Evolutionary conservation across 805 yeast genomes (phyloP).

Genomic region (Dipodascopsis tothii): DNA sequence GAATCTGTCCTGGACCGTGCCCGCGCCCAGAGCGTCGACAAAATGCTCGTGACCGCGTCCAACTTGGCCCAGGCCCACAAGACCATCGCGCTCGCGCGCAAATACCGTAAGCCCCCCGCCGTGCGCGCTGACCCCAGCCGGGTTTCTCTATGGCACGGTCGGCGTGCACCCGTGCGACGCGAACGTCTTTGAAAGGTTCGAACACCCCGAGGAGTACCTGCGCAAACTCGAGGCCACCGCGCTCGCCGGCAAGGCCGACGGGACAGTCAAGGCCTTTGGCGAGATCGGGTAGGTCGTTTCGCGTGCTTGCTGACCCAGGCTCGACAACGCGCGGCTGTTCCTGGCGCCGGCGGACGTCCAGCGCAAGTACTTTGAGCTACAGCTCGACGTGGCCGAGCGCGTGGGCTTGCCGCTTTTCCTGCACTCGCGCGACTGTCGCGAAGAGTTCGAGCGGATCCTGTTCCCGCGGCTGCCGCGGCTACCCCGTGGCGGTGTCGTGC

Average conservation of each 20-base stretch:
- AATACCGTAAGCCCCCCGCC: slow-evolving; percentile 29
- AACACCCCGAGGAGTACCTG: slow-evolving; percentile 39
- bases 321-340: slow-evolving; percentile 85
- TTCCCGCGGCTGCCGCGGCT: slow-evolving; percentile 50
- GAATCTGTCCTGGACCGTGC: slow-evolving; percentile 62
- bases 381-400: slow-evolving; percentile 54
- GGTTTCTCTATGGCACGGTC: slow-evolving; percentile 53
- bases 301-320: slow-evolving; percentile 14
- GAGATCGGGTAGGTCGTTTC: slow-evolving; percentile 59
- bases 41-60: slow-evolving; percentile 78
- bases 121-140: no score
- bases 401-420: slow-evolving; percentile 69
- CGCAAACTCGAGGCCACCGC: slow-evolving; percentile 45
- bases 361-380: slow-evolving; percentile 56
- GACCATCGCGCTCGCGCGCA: slow-evolving; percentile 51
- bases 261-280: slow-evolving; percentile 74
- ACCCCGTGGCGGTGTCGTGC: slow-evolving; percentile 69
- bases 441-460: slow-evolving; percentile 63
- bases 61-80: slow-evolving; percentile 55
- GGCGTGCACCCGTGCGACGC: slow-evolving; percentile 97
- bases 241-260: slow-evolving; percentile 40
- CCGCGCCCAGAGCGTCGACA: slow-evolving; percentile 51
- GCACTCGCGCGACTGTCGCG: slow-evolving; percentile 81
- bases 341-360: slow-evolving; percentile 67
- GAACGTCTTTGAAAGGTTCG: slow-evolving; percentile 39